Evolutionary conservation across 192 early-diverging fungal species (phyloP), one percentile per base, ranked within the genome.

Genomic region (Mortierella alpina): DNA sequence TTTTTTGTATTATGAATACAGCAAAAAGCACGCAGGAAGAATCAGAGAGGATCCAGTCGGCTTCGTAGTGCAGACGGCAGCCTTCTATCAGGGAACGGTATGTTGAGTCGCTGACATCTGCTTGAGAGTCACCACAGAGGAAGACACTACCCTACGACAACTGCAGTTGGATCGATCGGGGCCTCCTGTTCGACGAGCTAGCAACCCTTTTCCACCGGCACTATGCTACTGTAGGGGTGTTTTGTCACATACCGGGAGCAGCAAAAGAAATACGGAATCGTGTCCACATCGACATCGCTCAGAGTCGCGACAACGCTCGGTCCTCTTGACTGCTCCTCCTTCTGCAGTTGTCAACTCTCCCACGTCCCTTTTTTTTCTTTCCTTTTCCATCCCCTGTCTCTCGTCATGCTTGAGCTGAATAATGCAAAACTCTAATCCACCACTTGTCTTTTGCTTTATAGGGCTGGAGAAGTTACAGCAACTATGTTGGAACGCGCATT

Each of bases 381-480:
- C 31, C 3, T 31, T 31, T 31, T 31, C 31, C 31, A 31, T 31
- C 31, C 31, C 31, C 31, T 31, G 31, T 3, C 31, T 31, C 31
- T 31, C 31, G 31, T 31, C 31, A 31, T 31, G 31, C 31, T 31
- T 31, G 10, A 57, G 55, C 4, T 57, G 15, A 20, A 22, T 41
- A 59, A 41, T 9, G 42, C 8, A 31, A 13, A 17, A 3, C 46
- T 11, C 11, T 61, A 61, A 46, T 2, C 8, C 4, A 18, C 8
- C 18, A 5, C n/a, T 61, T 12, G 45, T 57, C 20, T 58, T 56
- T 69, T 69, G 48, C 2, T 54, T 55, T 48, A 61, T 69, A 94
- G 93, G 93, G 93, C 9, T 94, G 93, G 93, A 87, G 92, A 83
- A 89, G 91, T 41, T 93, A 95, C 66, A 90, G 88, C 70, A 85